Evolutionary conservation across 2,329 filamentous ascomycete species (phyloP), one percentile per base, ranked within the genome.

Genomic region (Magnaporthiopsis incrustans): DNA sequence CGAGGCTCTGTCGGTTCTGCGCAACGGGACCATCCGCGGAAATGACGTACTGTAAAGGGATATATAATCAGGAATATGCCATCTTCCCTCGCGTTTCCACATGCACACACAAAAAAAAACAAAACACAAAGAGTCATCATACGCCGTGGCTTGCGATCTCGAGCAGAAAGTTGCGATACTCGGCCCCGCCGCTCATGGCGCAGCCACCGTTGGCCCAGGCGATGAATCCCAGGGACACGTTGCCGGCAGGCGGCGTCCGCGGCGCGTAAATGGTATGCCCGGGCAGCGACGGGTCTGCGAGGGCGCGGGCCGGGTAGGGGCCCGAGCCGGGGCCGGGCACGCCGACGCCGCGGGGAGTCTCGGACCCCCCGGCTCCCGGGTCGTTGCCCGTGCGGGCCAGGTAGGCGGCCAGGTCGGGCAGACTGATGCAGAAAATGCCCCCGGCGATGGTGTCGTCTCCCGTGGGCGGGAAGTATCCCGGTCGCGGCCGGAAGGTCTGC

Each of bases 171-270:
- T 69, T 70, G 57, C 66, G 63, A 59, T 68, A 69, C 27, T 63
- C 50, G 14, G 67, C 62, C 25, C 67, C 65, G 57, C 44, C 60
- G 14, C 65, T 65, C 11, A 68, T 67, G 27, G 64, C 65, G 63
- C 69, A 70, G 53, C 68, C 69, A 59, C 69, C 69, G 62, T 70
- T 69, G 64, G 67, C 68, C 66, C 66, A 70, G 3, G 66, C 57
- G 56, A 70, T 67, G 57, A 69, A 66, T 27, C 68, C 67, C 64
- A 69, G 27, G 44, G 61, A 63, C 44, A 67, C 58, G 61, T 65
- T 63, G 44, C 35, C 60, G 10, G 60, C 35, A 5, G 62, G 65
- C 33, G 68, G 66, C 38, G 66, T 62, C 57, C 63, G 64, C 15
- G 67, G 69, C 35, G 67, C 67, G 60, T 65, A 70, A 57, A 69